Evolutionary conservation across 2,329 filamentous ascomycete genomes (phyloP).

Genomic region (Trichoderma gracile): DNA sequence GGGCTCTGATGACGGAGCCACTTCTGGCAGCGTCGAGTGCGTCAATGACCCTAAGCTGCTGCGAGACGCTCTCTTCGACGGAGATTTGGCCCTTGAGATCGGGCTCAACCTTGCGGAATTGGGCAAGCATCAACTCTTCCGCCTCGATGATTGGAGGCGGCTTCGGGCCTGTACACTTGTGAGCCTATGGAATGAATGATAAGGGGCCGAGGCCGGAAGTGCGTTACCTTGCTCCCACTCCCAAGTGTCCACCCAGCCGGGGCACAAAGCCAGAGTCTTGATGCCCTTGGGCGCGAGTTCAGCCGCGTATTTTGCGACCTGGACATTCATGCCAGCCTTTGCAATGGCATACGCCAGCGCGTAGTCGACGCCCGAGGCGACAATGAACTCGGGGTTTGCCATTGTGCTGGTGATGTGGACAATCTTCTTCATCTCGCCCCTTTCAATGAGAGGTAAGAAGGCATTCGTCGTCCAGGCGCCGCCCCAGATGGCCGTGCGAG

Average conservation of each 20-base stretch:
- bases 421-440: slow-evolving; percentile 45
- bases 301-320: slow-evolving; percentile 44
- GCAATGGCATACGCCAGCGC: slow-evolving; percentile 39
- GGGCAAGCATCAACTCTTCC: background rate
- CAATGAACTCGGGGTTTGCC: slow-evolving; percentile 37
- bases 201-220: background rate
- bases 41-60: slow-evolving; percentile 24
- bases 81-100: slow-evolving; percentile 19
- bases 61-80: slow-evolving; percentile 17
- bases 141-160: slow-evolving; percentile 4
- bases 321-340: slow-evolving; percentile 45
- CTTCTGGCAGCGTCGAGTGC: slow-evolving; percentile 10
- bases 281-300: slow-evolving; percentile 30
- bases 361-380: slow-evolving; percentile 30
- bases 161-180: background rate
- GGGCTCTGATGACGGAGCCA: background rate
- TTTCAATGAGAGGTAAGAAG: slow-evolving; percentile 44
- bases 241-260: slow-evolving; percentile 28
- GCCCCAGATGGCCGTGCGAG: slow-evolving; percentile 38
- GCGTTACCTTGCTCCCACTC: slow-evolving; percentile 3
- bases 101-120: background rate
- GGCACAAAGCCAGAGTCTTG: slow-evolving; percentile 26
- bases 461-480: slow-evolving; percentile 36
- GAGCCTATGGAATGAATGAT: background rate
- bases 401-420: slow-evolving; percentile 42